Conservation (phyloP, 192 early-diverging fungal genomes). For the Spizellomyces sp. region DNA sequence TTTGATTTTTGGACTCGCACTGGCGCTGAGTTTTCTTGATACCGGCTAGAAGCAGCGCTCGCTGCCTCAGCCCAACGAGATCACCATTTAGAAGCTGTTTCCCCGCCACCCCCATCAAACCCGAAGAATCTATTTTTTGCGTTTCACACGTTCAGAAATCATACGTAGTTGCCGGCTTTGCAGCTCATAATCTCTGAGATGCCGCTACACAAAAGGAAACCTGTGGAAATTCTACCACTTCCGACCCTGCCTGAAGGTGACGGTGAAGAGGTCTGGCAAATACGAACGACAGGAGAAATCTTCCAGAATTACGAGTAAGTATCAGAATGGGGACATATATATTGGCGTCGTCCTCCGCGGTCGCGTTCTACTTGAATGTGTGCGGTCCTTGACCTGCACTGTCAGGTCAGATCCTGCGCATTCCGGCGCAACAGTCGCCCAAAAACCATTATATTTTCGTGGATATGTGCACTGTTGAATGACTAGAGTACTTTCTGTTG, state of each 20-base stretch:
- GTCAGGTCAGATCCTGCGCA: not conserved
- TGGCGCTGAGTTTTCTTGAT: no score
- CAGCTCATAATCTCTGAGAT: no score
- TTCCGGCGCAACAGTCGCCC: not conserved
- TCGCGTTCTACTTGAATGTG: not conserved
- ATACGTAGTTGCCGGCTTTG: no score
- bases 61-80: no score
- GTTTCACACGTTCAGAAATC: no score
- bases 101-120: no score
- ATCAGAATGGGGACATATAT: not conserved
- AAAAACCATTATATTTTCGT: not conserved
- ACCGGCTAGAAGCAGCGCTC: no score
- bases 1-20: no score
- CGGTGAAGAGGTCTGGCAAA: constrained; percentile 39
- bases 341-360: constrained; percentile 8
- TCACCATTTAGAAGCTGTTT: no score
- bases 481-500: not conserved
- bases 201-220: no score
- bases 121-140: no score
- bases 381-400: no score
- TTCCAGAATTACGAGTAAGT: constrained; percentile 52
- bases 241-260: constrained; percentile 4
- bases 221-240: constrained; percentile 14
- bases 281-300: constrained; percentile 52
- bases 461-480: not conserved